A percentile compares a stretch with the other conserved stretches of the same genome.
Conservation (phyloP, 768 basidiomycete genomes). For the Trichaptum fuscoviolaceum region DNA sequence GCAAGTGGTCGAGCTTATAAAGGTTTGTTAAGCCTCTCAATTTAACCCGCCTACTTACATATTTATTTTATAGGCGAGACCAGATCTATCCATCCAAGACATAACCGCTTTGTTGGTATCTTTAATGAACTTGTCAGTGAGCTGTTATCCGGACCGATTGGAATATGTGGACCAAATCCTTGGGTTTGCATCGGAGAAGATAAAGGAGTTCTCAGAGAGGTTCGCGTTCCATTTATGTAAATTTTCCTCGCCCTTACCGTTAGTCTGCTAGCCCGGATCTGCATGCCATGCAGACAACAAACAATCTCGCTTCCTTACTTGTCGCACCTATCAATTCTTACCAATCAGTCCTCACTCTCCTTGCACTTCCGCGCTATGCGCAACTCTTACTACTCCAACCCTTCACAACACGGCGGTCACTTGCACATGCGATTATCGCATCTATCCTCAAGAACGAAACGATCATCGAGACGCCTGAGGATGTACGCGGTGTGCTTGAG, state of each 20-base stretch:
- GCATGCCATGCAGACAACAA: slow-evolving; percentile 79
- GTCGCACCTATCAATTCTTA: slow-evolving; percentile 95
- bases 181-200: slow-evolving; percentile 81
- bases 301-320: slow-evolving; percentile 87
- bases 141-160: slow-evolving; percentile 94
- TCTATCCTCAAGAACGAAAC: slow-evolving; percentile 97
- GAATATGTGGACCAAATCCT: slow-evolving; percentile 98
- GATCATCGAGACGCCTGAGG: slow-evolving; percentile 86
- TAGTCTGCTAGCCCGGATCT: slow-evolving; percentile 65
- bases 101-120: slow-evolving; percentile 96
- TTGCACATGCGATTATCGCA: slow-evolving; percentile 92
- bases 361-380: slow-evolving; percentile 88
- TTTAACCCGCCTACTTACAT: slow-evolving; percentile 8
- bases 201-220: slow-evolving; percentile 81
- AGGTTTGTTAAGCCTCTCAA: slow-evolving; percentile 45
- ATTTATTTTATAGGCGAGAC: slow-evolving; percentile 64
- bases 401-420: slow-evolving; percentile 84
- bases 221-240: slow-evolving; percentile 19
- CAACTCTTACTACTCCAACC: slow-evolving; percentile 81
- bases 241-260: slow-evolving; percentile 8
- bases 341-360: slow-evolving; percentile 92
- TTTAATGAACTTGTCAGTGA: slow-evolving; percentile 88
- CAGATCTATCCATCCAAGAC: slow-evolving; percentile 95
- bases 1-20: slow-evolving; percentile 96
- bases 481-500: slow-evolving; percentile 90